Conservation (phyloP, 2,329 filamentous ascomycete genomes). For the Cadophora luteo-olivacea region DNA sequence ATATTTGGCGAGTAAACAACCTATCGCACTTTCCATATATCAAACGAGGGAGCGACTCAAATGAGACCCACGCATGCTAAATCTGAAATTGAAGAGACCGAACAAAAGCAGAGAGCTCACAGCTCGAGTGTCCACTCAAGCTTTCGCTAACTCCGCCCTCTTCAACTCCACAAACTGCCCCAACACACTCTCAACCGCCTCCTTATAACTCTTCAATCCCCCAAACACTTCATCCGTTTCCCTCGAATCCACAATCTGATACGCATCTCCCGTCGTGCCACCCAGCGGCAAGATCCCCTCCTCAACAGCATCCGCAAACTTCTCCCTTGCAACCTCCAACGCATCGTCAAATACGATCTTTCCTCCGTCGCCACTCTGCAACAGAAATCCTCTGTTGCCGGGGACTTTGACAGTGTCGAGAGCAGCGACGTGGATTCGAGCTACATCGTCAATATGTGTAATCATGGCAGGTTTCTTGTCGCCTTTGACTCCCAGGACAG, state of each 20-base stretch:
- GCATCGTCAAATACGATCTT: conserved; percentile 5
- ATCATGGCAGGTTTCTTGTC: conserved; percentile 27
- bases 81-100: neutral
- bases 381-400: conserved; percentile 32
- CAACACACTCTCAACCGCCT: conserved; percentile 15
- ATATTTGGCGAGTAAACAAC: no score
- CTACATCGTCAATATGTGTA: conserved; percentile 36
- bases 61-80: no score
- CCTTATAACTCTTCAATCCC: conserved; percentile 6
- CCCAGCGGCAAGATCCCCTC: conserved; percentile 12
- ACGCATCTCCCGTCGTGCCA: conserved; percentile 1
- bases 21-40: no score
- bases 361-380: conserved; percentile 16
- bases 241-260: conserved; percentile 16
- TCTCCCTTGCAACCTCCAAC: neutral
- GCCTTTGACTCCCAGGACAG: conserved; percentile 25
- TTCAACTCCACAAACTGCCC: conserved; percentile 19
- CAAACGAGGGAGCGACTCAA: no score
- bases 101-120: neutral
- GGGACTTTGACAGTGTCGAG: conserved; percentile 27
- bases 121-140: neutral
- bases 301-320: conserved; percentile 9
- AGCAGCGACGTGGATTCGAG: conserved; percentile 32
- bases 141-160: neutral
- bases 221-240: conserved; percentile 18